Evolutionary conservation across 2,329 filamentous ascomycete genomes (phyloP), one percentile per base, ranked within the genome.

Genomic region (Zarea fungicola): DNA sequence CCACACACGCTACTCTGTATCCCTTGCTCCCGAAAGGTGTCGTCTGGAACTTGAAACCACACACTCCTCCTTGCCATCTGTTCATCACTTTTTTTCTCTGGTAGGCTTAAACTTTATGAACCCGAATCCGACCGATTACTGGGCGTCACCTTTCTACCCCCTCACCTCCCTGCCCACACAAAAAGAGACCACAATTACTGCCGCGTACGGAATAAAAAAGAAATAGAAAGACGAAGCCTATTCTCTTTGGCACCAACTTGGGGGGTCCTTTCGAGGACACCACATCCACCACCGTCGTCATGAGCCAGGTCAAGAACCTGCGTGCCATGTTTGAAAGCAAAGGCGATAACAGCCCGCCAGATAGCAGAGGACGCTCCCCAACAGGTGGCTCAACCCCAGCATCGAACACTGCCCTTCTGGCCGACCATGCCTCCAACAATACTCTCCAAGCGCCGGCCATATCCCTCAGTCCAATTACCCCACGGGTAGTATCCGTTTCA

Each of bases 251-350:
- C 46, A 36, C 18, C 29, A 16, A 42, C 40, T 18, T 29, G 37
- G 46, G 29, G 46, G 46, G 46, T 42, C 46, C 46, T 23, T 37
- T 29, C 46, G 29, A 42, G 46, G 46, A 48, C 46, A 18, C 37
- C 46, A 13, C 46, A 13, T 36, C 22, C 29, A 42, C 49, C 53
- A 53, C 66, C 59, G 67, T 67, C 67, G 71, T 65, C 61, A 83
- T 82, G 78, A 83, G 82, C 62, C 82, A 79, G 61, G 84, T 88
- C 61, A 84, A 77, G 70, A 87, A 87, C 70, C 80, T 91, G 56
- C 77, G 85, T 59, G 87, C 87, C 62, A 89, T 87, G 77, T 90
- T 90, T 65, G 87, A 91, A 74, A 81, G 82, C 64, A 87, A 81
- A 67, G 80, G 77, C 64, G 78, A 81, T 57, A 72, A 74, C 50